Conservation (phyloP, 257 asterid genomes). For the Solanum paucissectum region DNA sequence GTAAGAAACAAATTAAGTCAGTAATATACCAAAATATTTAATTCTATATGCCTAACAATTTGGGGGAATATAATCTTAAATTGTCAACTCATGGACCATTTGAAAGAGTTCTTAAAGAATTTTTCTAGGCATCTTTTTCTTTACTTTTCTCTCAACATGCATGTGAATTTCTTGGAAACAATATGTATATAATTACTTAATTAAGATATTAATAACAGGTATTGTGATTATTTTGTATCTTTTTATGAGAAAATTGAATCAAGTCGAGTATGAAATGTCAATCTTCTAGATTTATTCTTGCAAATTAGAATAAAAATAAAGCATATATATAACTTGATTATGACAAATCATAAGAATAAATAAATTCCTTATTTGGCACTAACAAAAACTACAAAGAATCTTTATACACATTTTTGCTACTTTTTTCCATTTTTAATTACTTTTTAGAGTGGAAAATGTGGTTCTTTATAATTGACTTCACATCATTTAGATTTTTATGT, state of each 20-base stretch:
- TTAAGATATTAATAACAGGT: not conserved
- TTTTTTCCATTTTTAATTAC: not conserved
- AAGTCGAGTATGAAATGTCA: not conserved
- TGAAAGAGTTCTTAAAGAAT: not conserved
- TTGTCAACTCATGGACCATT: not conserved
- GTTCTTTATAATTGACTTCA: not conserved
- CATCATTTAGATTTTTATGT: not conserved
- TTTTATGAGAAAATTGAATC: not conserved
- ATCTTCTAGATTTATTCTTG: not conserved
- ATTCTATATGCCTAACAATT: not conserved
- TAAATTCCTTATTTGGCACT: not conserved
- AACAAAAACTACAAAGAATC: not conserved
- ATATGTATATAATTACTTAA: not conserved
- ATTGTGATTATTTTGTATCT: not conserved
- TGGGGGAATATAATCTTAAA: not conserved
- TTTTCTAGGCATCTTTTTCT: not conserved
- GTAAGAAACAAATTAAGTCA: not conserved
- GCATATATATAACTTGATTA: not conserved
- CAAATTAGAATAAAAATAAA: not conserved
- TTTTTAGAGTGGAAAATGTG: not conserved
- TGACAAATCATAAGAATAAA: not conserved
- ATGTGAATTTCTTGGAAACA: not conserved
- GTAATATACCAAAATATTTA: not conserved
- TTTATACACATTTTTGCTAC: not conserved
- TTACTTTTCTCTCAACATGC: not conserved